These are phyloP conservation scores for Acanthamoeba triangularis DNA, from an alignment of 208 protist species.

Conservation along the genomic window DNA sequence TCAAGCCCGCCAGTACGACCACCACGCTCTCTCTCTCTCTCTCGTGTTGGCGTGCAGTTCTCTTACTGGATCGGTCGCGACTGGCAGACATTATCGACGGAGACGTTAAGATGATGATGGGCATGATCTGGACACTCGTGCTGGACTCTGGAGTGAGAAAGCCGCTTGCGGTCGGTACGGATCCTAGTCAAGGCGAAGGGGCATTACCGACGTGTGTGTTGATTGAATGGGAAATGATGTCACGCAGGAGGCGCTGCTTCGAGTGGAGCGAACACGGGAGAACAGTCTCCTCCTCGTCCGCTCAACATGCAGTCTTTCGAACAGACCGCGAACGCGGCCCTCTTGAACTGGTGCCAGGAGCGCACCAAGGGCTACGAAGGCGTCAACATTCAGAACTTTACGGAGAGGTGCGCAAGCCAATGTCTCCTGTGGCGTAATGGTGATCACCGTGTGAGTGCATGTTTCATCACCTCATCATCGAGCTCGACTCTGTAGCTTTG, in stretches of 20 bases:
- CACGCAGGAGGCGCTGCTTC: background rate
- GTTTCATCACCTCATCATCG: background rate
- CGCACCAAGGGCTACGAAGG: constrained; percentile 63
- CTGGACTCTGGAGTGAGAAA: constrained; percentile 65
- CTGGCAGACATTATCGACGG: constrained; percentile 47
- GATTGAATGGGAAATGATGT: background rate
- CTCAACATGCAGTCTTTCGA: constrained; percentile 22
- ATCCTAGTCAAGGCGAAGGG: background rate
- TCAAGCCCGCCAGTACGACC: constrained; percentile 47
- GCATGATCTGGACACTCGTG: constrained; percentile 71
- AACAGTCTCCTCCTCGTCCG: background rate
- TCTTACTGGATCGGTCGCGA: background rate
- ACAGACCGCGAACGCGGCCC: constrained; percentile 33
- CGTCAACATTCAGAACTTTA: constrained; percentile 71
- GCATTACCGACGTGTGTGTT: background rate
- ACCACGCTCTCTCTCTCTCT: background rate
- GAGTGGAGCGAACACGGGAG: background rate
- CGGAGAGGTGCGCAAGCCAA: background rate
- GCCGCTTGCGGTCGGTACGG: constrained; percentile 1
- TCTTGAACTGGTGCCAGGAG: constrained; percentile 66
- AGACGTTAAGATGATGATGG: constrained; percentile 68
- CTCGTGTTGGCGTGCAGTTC: background rate
- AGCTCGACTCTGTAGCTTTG: background rate
- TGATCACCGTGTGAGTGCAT: background rate
- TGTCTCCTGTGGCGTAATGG: no score